A percentile compares a stretch with the other conserved stretches of the same genome.
These are phyloP conservation scores for Pichia norvegensis DNA, from an alignment of 1,139 yeast species.

Conservation along the genomic window DNA sequence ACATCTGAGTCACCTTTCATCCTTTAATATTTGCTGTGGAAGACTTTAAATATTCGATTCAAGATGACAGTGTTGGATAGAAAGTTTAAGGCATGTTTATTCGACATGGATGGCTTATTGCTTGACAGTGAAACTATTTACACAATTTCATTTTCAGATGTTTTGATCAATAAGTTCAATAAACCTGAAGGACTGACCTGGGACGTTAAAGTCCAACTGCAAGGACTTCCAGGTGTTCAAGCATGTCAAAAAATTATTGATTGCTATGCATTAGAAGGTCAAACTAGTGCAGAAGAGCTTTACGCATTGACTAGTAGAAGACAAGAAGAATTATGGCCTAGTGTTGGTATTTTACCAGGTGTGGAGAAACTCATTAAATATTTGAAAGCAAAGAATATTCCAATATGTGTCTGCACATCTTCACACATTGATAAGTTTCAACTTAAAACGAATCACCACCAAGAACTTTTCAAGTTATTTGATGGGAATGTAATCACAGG, in stretches of 20 bases:
- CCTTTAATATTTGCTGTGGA: not conserved
- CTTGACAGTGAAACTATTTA: slow-evolving; percentile 88
- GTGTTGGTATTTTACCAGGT: slow-evolving; percentile 70
- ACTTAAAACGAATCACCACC: slow-evolving; percentile 63
- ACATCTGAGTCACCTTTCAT: not conserved
- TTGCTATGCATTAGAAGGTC: slow-evolving; percentile 54
- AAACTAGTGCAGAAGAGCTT: slow-evolving; percentile 53
- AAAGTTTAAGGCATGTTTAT: slow-evolving; percentile 70
- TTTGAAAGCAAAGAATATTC: slow-evolving; percentile 45
- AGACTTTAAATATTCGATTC: too few relatives aligned
- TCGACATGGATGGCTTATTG: slow-evolving; percentile 93
- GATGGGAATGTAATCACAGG: slow-evolving; percentile 72
- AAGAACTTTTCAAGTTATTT: slow-evolving; percentile 54
- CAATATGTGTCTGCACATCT: slow-evolving; percentile 91
- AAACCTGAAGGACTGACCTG: slow-evolving; percentile 65
- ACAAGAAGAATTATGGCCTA: slow-evolving; percentile 56
- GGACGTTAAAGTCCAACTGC: slow-evolving; percentile 79
- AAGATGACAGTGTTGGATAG: slow-evolving; percentile 1
- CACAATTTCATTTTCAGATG: slow-evolving; percentile 62
- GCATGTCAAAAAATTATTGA: slow-evolving; percentile 60
- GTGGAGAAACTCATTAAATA: slow-evolving; percentile 59
- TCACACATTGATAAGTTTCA: slow-evolving; percentile 54
- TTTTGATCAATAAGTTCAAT: slow-evolving; percentile 60
- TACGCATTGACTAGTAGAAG: slow-evolving; percentile 41
- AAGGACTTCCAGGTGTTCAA: slow-evolving; percentile 82